Percentiles rank a stretch among this genome's conserved stretches.
These are phyloP conservation scores for Linnemannia exigua DNA, from an alignment of 192 early-diverging fungal species.

Conservation along the genomic window DNA sequence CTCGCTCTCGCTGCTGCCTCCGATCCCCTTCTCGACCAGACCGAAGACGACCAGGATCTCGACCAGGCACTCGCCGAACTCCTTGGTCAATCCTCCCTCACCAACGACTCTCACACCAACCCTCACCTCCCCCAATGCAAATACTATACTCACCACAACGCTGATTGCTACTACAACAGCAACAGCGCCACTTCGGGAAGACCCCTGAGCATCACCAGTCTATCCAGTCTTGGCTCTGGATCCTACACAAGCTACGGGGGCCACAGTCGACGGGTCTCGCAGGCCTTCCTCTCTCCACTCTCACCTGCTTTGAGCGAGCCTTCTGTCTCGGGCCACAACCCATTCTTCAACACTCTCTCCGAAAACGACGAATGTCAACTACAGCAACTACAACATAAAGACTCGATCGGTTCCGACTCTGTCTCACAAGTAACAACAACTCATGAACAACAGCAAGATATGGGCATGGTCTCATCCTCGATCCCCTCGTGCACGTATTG, in stretches of 20 bases:
- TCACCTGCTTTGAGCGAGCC: conserved; percentile 41
- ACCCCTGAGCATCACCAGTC: conserved; percentile 44
- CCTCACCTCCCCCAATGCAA: neutral
- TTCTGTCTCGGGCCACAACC: conserved; percentile 1
- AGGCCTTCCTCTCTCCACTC: conserved; percentile 46
- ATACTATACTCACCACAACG: conserved; percentile 15
- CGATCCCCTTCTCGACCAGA: neutral
- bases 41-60: conserved; percentile 26
- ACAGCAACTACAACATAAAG: neutral
- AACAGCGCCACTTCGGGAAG: conserved; percentile 6
- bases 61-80: conserved; percentile 42
- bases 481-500: conserved; percentile 31
- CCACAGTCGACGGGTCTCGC: conserved; percentile 43
- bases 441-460: neutral
- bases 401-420: neutral
- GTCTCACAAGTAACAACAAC: conserved; percentile 2
- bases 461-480: conserved; percentile 15
- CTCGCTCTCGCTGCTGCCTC: conserved; percentile 11
- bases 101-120: neutral
- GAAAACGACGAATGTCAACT: conserved; percentile 10
- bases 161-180: neutral
- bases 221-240: conserved; percentile 42
- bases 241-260: conserved; percentile 36
- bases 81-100: conserved; percentile 27
- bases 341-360: conserved; percentile 34